These are phyloP conservation scores for Pythium aphanidermatum DNA, from an alignment of 352 stramenopile species.

Conservation along the genomic window DNA sequence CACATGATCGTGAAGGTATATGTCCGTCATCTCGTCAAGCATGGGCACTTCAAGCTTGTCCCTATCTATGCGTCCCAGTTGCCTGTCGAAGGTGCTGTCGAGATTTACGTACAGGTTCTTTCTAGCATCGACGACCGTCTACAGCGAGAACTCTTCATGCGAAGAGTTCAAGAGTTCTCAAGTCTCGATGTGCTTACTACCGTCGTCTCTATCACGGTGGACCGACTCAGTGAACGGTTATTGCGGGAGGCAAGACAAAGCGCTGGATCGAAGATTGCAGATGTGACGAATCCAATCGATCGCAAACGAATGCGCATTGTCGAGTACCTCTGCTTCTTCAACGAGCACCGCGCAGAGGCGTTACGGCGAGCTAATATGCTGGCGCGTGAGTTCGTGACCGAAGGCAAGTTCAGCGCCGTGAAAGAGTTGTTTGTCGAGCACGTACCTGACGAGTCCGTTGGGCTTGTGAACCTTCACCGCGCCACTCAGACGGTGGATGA, in stretches of 20 bases:
- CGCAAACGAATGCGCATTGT: conserved; percentile 56
- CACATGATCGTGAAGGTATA: conserved; percentile 83
- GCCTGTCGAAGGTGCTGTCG: conserved; percentile 44
- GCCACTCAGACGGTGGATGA: conserved; percentile 25
- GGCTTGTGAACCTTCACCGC: conserved; percentile 51
- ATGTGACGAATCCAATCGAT: conserved; percentile 37
- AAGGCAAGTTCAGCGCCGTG: conserved; percentile 61
- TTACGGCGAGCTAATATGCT: conserved; percentile 53
- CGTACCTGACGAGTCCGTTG: conserved; percentile 66
- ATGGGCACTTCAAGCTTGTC: conserved; percentile 67
- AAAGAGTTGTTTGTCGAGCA: conserved; percentile 52
- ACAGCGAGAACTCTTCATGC: conserved; percentile 64
- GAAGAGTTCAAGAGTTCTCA: conserved; percentile 59
- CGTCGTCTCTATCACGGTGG: conserved; percentile 48
- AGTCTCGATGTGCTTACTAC: conserved; percentile 58
- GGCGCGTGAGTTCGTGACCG: conserved; percentile 58
- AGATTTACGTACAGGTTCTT: conserved; percentile 78
- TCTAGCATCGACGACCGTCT: conserved; percentile 45
- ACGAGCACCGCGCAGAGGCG: conserved; percentile 55
- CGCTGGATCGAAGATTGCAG: conserved; percentile 7
- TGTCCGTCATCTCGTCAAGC: conserved; percentile 76
- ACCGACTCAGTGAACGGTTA: conserved; percentile 39
- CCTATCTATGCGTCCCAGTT: conserved; percentile 67
- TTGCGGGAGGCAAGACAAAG: conserved; percentile 8
- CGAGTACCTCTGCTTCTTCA: conserved; percentile 73